These are phyloP conservation scores for Colletotrichum tabaci DNA, from an alignment of 2,329 filamentous ascomycete species.

Conservation along the genomic window DNA sequence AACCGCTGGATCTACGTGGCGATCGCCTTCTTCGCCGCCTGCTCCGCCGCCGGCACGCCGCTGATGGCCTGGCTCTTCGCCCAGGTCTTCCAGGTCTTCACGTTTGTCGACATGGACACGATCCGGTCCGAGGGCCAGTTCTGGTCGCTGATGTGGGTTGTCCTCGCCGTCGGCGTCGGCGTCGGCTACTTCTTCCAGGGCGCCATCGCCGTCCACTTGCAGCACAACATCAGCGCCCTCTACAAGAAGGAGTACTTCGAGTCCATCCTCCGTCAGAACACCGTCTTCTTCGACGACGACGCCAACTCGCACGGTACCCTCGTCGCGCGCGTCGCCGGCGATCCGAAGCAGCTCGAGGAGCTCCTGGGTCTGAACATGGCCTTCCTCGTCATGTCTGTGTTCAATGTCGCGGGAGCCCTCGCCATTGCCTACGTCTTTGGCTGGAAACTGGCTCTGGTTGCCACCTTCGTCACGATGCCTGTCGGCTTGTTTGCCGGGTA, in stretches of 20 bases:
- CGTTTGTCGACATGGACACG: conserved; percentile 49
- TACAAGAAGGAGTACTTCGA: conserved; percentile 74
- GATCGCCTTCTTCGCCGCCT: conserved; percentile 62
- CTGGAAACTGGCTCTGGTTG: conserved; percentile 82
- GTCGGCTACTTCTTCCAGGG: conserved; percentile 67
- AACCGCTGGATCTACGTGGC: conserved; percentile 66
- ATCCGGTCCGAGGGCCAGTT: conserved; percentile 65
- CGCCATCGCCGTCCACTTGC: conserved; percentile 60
- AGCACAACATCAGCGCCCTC: conserved; percentile 64
- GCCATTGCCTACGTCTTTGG: conserved; percentile 79
- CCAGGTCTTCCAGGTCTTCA: conserved; percentile 66
- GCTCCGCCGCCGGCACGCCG: conserved; percentile 61
- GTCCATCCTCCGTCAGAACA: conserved; percentile 72
- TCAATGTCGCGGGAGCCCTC: conserved; percentile 76
- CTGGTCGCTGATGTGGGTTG: conserved; percentile 77
- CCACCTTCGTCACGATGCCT: conserved; percentile 72
- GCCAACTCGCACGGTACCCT: conserved; percentile 73
- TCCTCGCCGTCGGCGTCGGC: conserved; percentile 68
- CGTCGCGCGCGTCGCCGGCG: conserved; percentile 69
- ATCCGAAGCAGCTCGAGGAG: conserved; percentile 74
- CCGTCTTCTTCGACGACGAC: conserved; percentile 73
- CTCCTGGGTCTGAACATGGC: conserved; percentile 75
- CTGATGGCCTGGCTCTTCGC: conserved; percentile 70
- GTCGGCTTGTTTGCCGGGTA: conserved; percentile 64
- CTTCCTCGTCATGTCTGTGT: conserved; percentile 73